Evolutionary conservation across 352 stramenopile genomes (phyloP), one percentile per base, ranked within the genome.

Genomic region (Globisporangium cystogenes): DNA sequence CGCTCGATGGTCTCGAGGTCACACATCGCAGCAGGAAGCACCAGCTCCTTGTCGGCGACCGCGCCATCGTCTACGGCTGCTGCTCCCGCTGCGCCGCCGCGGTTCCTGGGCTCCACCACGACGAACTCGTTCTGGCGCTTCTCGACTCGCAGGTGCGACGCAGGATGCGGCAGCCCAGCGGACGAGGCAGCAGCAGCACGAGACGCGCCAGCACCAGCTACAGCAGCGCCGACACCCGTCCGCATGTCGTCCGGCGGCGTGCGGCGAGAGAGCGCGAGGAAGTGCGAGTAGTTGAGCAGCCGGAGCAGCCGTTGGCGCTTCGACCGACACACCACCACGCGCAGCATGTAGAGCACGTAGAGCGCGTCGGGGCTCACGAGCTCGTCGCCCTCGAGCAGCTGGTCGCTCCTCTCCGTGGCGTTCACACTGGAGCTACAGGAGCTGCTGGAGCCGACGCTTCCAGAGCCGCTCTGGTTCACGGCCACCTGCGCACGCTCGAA

Each of bases 251-350:
- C 29, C n/a, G 14, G 7, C n/a, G 31, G 16, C 7, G 23, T 18
- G 41, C 35, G 36, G 35, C 40, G 40, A 18, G 26, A 48, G 29
- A 67, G 52, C 7, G 56, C 51, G 20, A 83, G 35, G 57, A 70
- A 79, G 47, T 85, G 71, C 24, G 69, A 49, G 53, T 78, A 81
- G 49, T 80, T 84, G 27, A 86, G 57, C 31, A 68, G 45, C 18
- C 77, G 74, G 39, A 86, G 41, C 11, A 83, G 37, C 7, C 60
- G 64, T 36, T 69, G 56, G 20, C 73, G 60, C 43, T 72, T 68
- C 2, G 55, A 41, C 57, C 77, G 67, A 54, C 71, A 80, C 4
- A 48, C 60, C 14, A 78, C 51, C 7, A 77, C 59, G 11, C 71
- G 64, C 24, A 83, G 26, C 10, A 66, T 50, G 48, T 85, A 85